These are phyloP conservation scores for Candida arabinofermentans DNA, from an alignment of 805 yeast genomes.

Conservation along the genomic window DNA sequence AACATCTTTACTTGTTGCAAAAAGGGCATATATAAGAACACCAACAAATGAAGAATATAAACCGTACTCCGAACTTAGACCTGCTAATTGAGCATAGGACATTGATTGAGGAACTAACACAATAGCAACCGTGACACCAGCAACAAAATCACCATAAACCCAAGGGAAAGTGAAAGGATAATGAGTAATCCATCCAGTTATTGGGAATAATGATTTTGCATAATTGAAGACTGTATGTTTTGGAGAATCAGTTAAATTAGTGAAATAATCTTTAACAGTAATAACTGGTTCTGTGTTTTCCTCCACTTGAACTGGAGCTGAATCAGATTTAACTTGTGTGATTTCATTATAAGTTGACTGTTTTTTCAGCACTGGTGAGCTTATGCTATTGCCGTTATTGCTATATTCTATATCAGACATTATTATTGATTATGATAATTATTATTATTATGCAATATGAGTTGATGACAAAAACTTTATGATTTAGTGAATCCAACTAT, in stretches of 20 bases:
- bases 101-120: constrained; percentile 93
- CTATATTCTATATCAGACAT: too few species aligned
- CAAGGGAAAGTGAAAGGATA: constrained; percentile 63
- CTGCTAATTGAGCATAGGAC: constrained; percentile 91
- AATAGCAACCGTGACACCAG: constrained; percentile 91
- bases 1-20: constrained; percentile 94
- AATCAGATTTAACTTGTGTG: not conserved
- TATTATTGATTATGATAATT: too few species aligned
- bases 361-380: too few species aligned
- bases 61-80: constrained; percentile 78
- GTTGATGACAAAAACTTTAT: too few species aligned
- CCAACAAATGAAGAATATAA: constrained; percentile 90
- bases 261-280: constrained; percentile 24
- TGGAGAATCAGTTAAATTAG: constrained; percentile 35
- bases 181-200: constrained; percentile 77
- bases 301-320: constrained; percentile 2
- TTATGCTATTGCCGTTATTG: too few species aligned
- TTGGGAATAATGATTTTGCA: constrained; percentile 67
- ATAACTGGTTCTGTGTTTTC: constrained; percentile 25
- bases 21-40: constrained; percentile 80
- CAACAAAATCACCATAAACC: constrained; percentile 79
- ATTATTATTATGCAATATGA: too few species aligned
- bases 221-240: constrained; percentile 40
- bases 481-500: too few species aligned
- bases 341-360: not conserved